These are phyloP conservation scores for Violaceomyces palustris DNA, from an alignment of 1,284 basidiomycete genomes.

Conservation along the genomic window DNA sequence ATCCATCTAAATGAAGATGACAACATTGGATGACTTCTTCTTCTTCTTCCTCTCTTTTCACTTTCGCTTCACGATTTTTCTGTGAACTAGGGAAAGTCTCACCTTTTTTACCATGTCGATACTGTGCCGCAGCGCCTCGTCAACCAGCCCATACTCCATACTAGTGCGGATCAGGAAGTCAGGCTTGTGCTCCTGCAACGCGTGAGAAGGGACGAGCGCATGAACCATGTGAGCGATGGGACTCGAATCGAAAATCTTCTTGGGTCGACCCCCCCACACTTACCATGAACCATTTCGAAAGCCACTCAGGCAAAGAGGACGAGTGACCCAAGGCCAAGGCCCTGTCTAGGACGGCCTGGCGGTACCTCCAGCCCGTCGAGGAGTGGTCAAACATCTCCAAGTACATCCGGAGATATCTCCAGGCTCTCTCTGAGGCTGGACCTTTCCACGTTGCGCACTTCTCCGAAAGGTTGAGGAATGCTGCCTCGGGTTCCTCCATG, in stretches of 20 bases:
- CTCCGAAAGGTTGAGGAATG: constrained; percentile 34
- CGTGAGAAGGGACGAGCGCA: too few relatives aligned
- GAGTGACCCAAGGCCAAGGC: constrained; percentile 64
- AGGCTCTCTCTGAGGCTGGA: constrained; percentile 71
- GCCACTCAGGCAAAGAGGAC: constrained; percentile 70
- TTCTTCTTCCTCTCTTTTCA: too few relatives aligned
- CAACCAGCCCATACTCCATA: constrained; percentile 72
- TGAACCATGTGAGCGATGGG: constrained; percentile 11
- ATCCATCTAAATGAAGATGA: too few relatives aligned
- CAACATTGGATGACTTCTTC: too few relatives aligned
- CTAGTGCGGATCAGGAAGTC: constrained; percentile 71
- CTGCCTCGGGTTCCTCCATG: constrained; percentile 28
- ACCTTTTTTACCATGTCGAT: constrained; percentile 68
- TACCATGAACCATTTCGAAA: constrained; percentile 69
- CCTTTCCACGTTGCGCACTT: constrained; percentile 69
- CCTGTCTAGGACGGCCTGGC: constrained; percentile 64
- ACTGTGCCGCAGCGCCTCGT: constrained; percentile 69
- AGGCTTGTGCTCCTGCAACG: constrained; percentile 68
- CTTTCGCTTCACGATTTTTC: too few relatives aligned
- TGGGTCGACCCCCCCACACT: constrained; percentile 54
- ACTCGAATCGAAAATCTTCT: too few relatives aligned
- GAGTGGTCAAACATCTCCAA: constrained; percentile 71
- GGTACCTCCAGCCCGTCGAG: constrained; percentile 61
- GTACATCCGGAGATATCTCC: constrained; percentile 77
- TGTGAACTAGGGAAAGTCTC: too few relatives aligned